These are phyloP conservation scores for Melampsora americana DNA, from an alignment of 1,284 basidiomycete genomes.

Conservation along the genomic window DNA sequence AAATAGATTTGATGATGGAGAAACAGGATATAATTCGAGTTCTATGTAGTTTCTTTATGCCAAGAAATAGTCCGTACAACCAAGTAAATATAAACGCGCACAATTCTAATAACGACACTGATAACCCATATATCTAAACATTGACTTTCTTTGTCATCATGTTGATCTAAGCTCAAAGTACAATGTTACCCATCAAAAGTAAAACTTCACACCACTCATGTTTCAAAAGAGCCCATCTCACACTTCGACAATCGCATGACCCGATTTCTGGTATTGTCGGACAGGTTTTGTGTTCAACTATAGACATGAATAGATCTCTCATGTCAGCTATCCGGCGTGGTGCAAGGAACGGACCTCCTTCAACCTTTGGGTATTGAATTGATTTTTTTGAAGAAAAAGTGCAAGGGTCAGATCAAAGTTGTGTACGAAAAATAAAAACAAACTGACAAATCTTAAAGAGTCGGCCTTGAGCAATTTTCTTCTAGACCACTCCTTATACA, in stretches of 20 bases:
- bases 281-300: conserved; percentile 36
- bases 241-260: conserved; percentile 35
- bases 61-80: too few species aligned
- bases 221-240: conserved; percentile 29
- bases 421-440: neutral
- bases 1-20: too few species aligned
- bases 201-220: conserved; percentile 41
- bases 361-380: neutral
- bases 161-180: neutral
- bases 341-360: conserved; percentile 29
- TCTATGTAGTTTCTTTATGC: too few species aligned
- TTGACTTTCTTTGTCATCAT: too few species aligned
- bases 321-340: conserved; percentile 25
- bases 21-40: too few species aligned
- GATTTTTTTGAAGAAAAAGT: neutral
- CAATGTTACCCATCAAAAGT: conserved; percentile 29
- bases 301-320: conserved; percentile 39
- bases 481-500: conserved; percentile 27
- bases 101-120: too few species aligned
- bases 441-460: conserved; percentile 24
- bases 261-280: neutral
- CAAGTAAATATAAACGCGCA: too few species aligned
- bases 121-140: too few species aligned
- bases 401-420: neutral
- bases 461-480: conserved; percentile 12